Conservation (phyloP, 73 alveolate genomes). For the Paramecium tetraurelia region DNA sequence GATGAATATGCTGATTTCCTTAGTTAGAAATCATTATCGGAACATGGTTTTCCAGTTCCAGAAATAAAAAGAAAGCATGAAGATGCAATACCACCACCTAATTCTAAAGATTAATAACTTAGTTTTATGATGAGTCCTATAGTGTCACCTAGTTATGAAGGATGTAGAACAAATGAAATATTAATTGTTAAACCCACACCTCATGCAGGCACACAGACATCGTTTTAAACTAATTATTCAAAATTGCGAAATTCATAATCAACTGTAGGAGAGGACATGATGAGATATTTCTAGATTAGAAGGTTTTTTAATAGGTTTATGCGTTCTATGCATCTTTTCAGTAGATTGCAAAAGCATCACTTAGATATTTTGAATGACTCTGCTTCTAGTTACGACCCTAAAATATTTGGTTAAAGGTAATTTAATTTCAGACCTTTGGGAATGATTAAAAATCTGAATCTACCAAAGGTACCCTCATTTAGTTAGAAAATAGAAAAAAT, state of each 20-base stretch:
- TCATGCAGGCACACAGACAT: neutral
- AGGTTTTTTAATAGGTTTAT: slow-evolving; percentile 35
- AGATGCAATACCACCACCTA: slow-evolving; percentile 24
- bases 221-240: neutral
- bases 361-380: neutral
- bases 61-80: neutral
- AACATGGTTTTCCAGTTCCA: slow-evolving; percentile 22
- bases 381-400: neutral
- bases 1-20: slow-evolving; percentile 28
- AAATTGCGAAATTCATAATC: neutral
- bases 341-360: neutral
- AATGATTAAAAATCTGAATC: neutral
- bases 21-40: slow-evolving; percentile 9
- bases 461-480: neutral
- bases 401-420: slow-evolving; percentile 22
- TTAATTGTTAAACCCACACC: neutral
- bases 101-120: neutral
- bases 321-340: neutral
- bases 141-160: neutral
- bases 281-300: neutral
- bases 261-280: neutral
- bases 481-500: neutral
- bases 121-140: slow-evolving; percentile 9
- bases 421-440: slow-evolving; percentile 36
- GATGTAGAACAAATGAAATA: neutral